Evolutionary conservation across 176 grass and related monocot genomes (phyloP).

Genomic region (Puccinellia tenuiflora): DNA sequence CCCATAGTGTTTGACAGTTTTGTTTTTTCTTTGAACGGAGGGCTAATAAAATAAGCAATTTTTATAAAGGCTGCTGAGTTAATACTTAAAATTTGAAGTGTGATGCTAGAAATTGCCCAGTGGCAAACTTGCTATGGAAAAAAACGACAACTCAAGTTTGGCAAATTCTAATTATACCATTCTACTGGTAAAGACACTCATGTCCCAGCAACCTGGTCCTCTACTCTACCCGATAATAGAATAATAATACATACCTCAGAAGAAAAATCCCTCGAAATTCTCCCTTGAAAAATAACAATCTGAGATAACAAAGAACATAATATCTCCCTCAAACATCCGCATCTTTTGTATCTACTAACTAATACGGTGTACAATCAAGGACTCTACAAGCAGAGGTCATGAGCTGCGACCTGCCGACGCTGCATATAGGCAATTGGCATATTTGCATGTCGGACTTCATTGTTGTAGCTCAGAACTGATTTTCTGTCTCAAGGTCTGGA

Average conservation of each 20-base stretch:
- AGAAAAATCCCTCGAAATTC: too few species aligned
- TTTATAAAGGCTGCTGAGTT: too few species aligned
- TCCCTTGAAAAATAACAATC: not conserved
- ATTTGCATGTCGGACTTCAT: not conserved
- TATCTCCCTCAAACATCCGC: not conserved
- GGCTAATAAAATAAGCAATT: too few species aligned
- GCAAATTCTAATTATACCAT: too few species aligned
- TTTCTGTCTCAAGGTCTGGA: not conserved
- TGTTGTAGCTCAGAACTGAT: not conserved
- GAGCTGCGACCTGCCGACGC: not conserved
- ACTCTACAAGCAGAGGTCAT: not conserved
- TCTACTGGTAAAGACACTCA: not conserved
- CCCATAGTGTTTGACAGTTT: too few species aligned
- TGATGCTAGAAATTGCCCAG: too few species aligned
- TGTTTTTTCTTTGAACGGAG: too few species aligned
- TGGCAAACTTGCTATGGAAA: too few species aligned
- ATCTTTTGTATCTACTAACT: not conserved
- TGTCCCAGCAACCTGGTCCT: not conserved
- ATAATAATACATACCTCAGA: not conserved
- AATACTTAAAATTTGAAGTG: too few species aligned
- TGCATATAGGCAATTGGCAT: not conserved
- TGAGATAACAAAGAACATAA: not conserved
- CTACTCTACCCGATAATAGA: not conserved
- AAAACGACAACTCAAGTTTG: too few species aligned
- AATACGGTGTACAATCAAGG: not conserved